Base-by-base conservation (phyloP, 1,284 basidiomycete genomes). In the Mycosarcoma mackinlayi region DNA sequence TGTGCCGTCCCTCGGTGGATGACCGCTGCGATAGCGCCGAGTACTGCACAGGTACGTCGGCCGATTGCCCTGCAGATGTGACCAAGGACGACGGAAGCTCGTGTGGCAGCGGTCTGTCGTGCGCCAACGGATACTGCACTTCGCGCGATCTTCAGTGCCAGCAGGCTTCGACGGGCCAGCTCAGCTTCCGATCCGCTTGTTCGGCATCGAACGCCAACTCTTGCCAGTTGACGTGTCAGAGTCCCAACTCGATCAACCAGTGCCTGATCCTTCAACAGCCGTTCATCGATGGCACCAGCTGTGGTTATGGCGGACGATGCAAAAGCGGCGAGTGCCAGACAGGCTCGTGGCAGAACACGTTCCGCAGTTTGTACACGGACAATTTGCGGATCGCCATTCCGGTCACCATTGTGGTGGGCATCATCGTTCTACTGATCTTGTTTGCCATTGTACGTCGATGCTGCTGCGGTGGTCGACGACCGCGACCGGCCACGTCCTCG, bases 231-330 rank as follows among this genome's bases (percentile, higher is more conserved):
- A 89, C 90, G 3, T 95, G 93, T 82, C 87, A 89, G 80, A 89
- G 91, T 81, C 92, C 92, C 2, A 85, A 73, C 23, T 83, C 84
- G 16, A 62, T 86, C 21, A 59, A 73, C 21, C 60, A 87, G 73
- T 95, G 93, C 83, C 84, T 92, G n/a, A 84, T 90, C 39, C 85
- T 94, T 34, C 89, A 90, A 63, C 88, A 91, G 2, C 84, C 87
- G 34, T 88, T 94, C 52, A 86, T 92, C 44, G 91, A 94, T 79
- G 93, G 93, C 11, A 93, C 92, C 21, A 88, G 91, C 11, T 95
- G 93, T 81, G 92, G 92, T 86, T 83, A 69, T 63, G 93, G 92
- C 78, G 82, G 82, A 18, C 52, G 60, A 8, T 83, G 82, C 64
- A 75, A 85, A 38, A 85, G 85, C 58, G 89, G 90, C 23, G 86